A percentile compares a stretch with the other conserved stretches of the same genome.
These are phyloP conservation scores for Gloeopeniophorella convolvens DNA, from an alignment of 768 basidiomycete species.

Conservation along the genomic window DNA sequence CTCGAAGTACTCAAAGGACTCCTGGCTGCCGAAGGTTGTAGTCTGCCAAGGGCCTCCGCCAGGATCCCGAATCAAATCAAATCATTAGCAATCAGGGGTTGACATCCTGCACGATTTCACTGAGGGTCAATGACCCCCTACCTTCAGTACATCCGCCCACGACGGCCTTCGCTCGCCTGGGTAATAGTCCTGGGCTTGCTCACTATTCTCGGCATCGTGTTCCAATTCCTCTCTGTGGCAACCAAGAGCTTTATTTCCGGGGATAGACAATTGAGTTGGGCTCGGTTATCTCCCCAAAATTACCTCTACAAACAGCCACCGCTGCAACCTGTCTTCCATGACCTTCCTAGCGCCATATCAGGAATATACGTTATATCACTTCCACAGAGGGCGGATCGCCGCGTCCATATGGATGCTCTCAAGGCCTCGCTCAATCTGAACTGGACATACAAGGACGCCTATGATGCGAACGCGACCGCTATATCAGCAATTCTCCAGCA, in stretches of 20 bases:
- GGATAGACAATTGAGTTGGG: not conserved
- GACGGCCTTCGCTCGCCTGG: not conserved
- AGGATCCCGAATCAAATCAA: too few species aligned
- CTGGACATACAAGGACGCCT: constrained; percentile 52
- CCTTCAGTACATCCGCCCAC: not conserved
- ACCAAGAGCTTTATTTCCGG: not conserved
- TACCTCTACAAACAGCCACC: not conserved
- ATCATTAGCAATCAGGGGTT: not conserved
- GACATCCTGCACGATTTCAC: not conserved
- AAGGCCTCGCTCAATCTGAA: constrained; percentile 38
- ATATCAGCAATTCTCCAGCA: constrained; percentile 38
- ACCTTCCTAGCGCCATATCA: constrained; percentile 34
- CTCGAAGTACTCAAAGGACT: too few species aligned
- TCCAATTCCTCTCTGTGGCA: not conserved
- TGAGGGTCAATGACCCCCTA: not conserved
- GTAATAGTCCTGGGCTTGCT: not conserved
- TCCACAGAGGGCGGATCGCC: constrained; percentile 47
- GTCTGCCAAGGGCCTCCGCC: too few species aligned
- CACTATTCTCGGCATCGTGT: not conserved
- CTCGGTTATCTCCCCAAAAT: not conserved
- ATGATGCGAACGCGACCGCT: constrained; percentile 33
- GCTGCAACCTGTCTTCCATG: not conserved
- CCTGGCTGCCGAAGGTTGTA: too few species aligned
- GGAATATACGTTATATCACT: constrained; percentile 56
- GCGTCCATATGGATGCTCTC: constrained; percentile 50